Conservation (phyloP, 257 asterid species). For the Solanum boliviense region DNA sequence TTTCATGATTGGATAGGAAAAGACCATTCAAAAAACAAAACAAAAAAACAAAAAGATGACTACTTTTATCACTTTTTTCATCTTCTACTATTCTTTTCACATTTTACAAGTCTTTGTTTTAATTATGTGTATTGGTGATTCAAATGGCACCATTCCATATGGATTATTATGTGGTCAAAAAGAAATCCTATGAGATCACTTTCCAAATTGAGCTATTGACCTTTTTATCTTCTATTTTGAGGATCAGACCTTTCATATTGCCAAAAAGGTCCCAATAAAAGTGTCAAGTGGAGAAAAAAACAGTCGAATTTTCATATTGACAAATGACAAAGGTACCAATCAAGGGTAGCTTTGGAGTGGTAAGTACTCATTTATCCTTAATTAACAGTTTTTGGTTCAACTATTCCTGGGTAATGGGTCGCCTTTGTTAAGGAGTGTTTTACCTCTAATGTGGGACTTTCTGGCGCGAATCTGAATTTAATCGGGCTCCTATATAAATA, state of each 20-base stretch:
- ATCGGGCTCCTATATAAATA: too few species aligned
- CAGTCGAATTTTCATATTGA: not conserved
- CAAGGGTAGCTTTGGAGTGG: fast-evolving
- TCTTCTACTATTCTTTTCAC: not conserved
- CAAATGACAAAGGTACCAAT: not conserved
- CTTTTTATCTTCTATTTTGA: not conserved
- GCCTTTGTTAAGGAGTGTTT: too few species aligned
- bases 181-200: not conserved
- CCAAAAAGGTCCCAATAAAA: not conserved
- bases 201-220: not conserved
- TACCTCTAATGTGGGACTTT: too few species aligned
- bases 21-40: not conserved
- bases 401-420: too few species aligned
- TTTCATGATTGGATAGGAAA: not conserved
- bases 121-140: not conserved
- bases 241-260: not conserved
- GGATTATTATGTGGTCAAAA: not conserved
- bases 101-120: not conserved
- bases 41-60: not conserved
- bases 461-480: too few species aligned
- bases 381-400: too few species aligned
- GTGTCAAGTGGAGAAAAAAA: not conserved
- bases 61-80: not conserved
- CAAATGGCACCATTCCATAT: not conserved
- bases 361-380: too few species aligned